Conservation (phyloP, 352 stramenopile species). For the Phytophthora pistaciae region DNA sequence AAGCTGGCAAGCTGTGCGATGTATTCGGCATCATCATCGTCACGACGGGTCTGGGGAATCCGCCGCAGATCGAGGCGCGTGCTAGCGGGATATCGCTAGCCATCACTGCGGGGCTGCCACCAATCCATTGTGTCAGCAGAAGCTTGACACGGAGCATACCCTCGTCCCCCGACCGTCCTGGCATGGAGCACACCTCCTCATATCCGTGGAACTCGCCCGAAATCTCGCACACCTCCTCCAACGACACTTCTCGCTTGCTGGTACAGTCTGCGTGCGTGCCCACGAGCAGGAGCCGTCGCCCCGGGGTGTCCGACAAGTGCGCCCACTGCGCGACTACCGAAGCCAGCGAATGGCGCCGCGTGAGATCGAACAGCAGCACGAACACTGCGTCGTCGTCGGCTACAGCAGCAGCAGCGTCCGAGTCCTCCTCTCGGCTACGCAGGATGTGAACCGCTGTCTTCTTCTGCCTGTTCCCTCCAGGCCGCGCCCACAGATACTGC, state of each 20-base stretch:
- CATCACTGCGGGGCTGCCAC: slow-evolving; percentile 5
- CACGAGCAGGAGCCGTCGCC: slow-evolving; percentile 52
- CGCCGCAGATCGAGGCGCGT: slow-evolving; percentile 40
- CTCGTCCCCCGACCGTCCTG: slow-evolving; percentile 18
- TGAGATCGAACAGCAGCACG: slow-evolving; percentile 68
- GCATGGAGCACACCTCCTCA: slow-evolving; percentile 56
- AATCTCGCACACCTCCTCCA: slow-evolving; percentile 50
- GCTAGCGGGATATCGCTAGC: slow-evolving; percentile 22
- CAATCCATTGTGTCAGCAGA: slow-evolving; percentile 34
- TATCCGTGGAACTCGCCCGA: slow-evolving; percentile 66
- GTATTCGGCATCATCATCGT: slow-evolving; percentile 35
- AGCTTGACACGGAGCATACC: slow-evolving; percentile 33
- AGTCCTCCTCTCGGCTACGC: slow-evolving; percentile 18
- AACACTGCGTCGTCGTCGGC: slow-evolving; percentile 36
- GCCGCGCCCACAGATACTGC: slow-evolving; percentile 31
- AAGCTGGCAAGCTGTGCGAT: slow-evolving; percentile 34
- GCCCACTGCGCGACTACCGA: slow-evolving; percentile 55
- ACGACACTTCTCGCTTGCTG: slow-evolving; percentile 48
- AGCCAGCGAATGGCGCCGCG: slow-evolving; percentile 45
- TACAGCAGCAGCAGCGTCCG: not conserved
- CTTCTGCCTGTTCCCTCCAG: slow-evolving; percentile 18
- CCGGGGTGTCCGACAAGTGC: slow-evolving; percentile 30
- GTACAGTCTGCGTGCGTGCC: slow-evolving; percentile 60
- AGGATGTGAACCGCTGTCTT: slow-evolving; percentile 30
- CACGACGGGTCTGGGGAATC: slow-evolving; percentile 33